These are phyloP conservation scores for Oropetium thomaeum DNA, from an alignment of 176 grass and related monocot species.

Conservation along the genomic window DNA sequence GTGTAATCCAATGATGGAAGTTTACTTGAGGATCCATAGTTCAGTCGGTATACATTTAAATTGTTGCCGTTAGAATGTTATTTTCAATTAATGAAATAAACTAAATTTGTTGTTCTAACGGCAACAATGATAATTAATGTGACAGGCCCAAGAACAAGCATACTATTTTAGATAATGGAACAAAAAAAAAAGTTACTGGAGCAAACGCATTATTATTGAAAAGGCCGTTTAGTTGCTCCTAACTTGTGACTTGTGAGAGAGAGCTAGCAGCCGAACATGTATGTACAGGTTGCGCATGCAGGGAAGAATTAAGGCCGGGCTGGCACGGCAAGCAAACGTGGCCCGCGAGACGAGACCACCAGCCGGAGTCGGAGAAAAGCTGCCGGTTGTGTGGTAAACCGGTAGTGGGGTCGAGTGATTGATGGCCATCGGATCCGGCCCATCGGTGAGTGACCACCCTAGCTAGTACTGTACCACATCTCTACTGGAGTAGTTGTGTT, in stretches of 20 bases:
- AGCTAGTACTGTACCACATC: too few species aligned
- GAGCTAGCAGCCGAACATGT: neutral
- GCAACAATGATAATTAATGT: too few species aligned
- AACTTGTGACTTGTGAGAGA: neutral
- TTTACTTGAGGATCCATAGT: neutral
- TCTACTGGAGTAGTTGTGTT: too few species aligned
- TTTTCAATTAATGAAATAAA: too few species aligned
- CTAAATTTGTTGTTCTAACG: too few species aligned
- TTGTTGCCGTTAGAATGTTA: too few species aligned
- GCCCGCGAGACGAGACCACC: conserved; percentile 30
- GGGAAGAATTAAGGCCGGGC: too few species aligned
- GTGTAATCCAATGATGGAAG: conserved; percentile 11
- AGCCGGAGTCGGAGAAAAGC: conserved; percentile 14
- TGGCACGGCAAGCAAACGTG: conserved; percentile 34
- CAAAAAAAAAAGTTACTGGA: too few species aligned
- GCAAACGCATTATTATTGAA: neutral
- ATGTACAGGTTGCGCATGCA: neutral
- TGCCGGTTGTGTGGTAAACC: neutral
- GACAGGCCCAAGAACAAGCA: too few species aligned
- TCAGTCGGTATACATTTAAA: too few species aligned
- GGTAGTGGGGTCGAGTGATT: too few species aligned
- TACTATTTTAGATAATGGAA: too few species aligned
- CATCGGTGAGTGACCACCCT: neutral
- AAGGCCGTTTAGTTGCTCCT: neutral
- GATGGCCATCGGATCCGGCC: neutral